A percentile compares a stretch with the other conserved stretches of the same genome.
Conservation (phyloP, 176 grass and related monocot species). For the Carex myosuroides region DNA sequence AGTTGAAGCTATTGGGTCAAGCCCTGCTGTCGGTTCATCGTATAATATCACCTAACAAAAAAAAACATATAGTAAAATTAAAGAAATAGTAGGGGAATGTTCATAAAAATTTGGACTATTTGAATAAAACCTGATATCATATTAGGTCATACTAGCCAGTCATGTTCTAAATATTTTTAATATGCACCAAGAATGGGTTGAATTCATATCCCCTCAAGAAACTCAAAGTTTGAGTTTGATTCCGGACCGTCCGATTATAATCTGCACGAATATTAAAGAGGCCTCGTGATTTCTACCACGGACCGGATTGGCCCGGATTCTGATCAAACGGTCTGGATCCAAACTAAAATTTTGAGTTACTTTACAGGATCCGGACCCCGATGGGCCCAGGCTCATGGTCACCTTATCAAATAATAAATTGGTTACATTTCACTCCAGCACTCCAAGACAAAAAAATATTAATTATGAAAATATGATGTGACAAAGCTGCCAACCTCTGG, state of each 20-base stretch:
- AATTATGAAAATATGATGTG: neutral
- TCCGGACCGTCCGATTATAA: no score
- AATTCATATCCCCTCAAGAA: no score
- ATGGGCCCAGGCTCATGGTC: neutral
- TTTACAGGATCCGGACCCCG: no score
- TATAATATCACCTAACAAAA: slow-evolving; percentile 67
- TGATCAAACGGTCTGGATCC: no score
- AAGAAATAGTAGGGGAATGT: neutral
- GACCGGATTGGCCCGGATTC: no score
- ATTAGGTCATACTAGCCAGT: neutral
- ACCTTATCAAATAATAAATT: neutral
- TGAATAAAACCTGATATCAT: neutral
- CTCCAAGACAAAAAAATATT: neutral
- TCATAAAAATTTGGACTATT: neutral
- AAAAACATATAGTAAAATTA: slow-evolving; percentile 11
- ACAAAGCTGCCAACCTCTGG: slow-evolving; percentile 53
- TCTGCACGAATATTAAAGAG: no score
- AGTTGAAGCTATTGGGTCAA: slow-evolving; percentile 95
- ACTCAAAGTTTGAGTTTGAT: no score
- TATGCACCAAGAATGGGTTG: neutral
- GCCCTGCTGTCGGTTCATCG: slow-evolving; percentile 91
- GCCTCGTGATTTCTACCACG: no score
- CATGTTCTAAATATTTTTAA: neutral
- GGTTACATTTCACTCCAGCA: slow-evolving; percentile 3
- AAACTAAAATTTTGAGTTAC: no score